Conservation (phyloP, 805 yeast genomes). For the Kluyveromyces starmeri region DNA sequence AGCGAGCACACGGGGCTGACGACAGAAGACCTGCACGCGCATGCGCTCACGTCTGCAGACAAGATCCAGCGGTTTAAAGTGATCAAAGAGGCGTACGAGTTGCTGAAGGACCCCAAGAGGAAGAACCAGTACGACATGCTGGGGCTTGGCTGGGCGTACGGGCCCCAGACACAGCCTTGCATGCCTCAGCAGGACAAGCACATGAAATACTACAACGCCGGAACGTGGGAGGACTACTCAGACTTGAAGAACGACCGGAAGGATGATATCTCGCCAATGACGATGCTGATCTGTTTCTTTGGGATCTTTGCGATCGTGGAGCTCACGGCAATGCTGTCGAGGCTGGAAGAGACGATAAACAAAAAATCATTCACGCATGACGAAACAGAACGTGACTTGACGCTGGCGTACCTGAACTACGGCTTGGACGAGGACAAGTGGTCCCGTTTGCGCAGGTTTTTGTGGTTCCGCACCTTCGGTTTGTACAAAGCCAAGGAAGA, state of each 20-base stretch:
- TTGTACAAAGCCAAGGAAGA: conserved; percentile 25
- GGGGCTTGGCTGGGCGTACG: conserved; percentile 39
- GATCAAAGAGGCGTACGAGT: conserved; percentile 49
- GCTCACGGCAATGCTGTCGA: conserved; percentile 33
- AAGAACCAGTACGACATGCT: conserved; percentile 39
- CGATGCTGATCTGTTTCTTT: conserved; percentile 31
- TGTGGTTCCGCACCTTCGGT: conserved; percentile 43
- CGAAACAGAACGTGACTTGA: conserved; percentile 33
- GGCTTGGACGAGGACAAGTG: conserved; percentile 43
- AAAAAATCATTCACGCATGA: conserved; percentile 32
- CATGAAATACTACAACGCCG: conserved; percentile 47
- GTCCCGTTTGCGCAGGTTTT: conserved; percentile 46
- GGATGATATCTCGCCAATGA: conserved; percentile 35
- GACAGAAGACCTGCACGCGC: conserved; percentile 10
- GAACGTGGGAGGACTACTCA: conserved; percentile 57
- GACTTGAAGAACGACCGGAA: conserved; percentile 29
- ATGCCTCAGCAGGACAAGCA: conserved; percentile 4
- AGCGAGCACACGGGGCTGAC: conserved; percentile 1
- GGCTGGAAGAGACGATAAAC: conserved; percentile 29
- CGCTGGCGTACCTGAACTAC: conserved; percentile 39
- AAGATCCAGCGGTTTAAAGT: conserved; percentile 41
- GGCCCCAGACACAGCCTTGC: conserved; percentile 13
- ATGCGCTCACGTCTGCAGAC: conserved; percentile 16
- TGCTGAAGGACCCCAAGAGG: conserved; percentile 38
- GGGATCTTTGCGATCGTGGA: conserved; percentile 34